Percentiles rank a stretch among this genome's conserved stretches.
Evolutionary conservation across 352 stramenopile species (phyloP).

Genomic region (Peronospora tabacina): DNA sequence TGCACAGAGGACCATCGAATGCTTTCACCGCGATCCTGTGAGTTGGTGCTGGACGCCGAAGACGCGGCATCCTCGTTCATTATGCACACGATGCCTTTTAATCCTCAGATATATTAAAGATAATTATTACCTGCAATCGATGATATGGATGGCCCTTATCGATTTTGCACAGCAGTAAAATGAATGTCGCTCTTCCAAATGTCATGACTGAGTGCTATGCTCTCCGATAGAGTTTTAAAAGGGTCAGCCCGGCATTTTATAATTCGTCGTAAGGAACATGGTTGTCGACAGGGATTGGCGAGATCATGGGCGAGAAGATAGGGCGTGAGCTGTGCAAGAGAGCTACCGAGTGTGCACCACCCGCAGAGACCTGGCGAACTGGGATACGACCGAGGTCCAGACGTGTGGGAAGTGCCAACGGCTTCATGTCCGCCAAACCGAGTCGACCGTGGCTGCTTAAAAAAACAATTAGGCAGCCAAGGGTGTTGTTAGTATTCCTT

Average conservation of each 20-base stretch:
- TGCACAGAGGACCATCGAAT: conserved; percentile 11
- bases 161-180: not conserved
- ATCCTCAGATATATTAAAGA: not conserved
- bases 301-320: conserved; percentile 56
- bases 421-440: conserved; percentile 49
- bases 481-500: conserved; percentile 1
- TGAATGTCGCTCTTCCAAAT: too few species aligned
- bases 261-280: conserved; percentile 24
- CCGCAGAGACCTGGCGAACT: conserved; percentile 61
- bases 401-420: conserved; percentile 37
- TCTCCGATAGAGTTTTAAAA: too few species aligned
- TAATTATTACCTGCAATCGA: not conserved
- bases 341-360: conserved; percentile 64
- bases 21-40: conserved; percentile 4
- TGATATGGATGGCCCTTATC: conserved; percentile 6
- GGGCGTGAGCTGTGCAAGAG: conserved; percentile 56
- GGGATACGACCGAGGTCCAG: conserved; percentile 50
- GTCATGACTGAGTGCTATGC: too few species aligned
- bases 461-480: conserved; percentile 3
- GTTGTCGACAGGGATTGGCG: conserved; percentile 27
- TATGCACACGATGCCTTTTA: not conserved
- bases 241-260: conserved; percentile 5
- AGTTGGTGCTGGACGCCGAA: conserved; percentile 18
- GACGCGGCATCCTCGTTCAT: conserved; percentile 22
- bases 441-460: conserved; percentile 54